Base-by-base conservation (phyloP, 2,329 filamentous ascomycete genomes). In the Xylariaceae sp. region DNA sequence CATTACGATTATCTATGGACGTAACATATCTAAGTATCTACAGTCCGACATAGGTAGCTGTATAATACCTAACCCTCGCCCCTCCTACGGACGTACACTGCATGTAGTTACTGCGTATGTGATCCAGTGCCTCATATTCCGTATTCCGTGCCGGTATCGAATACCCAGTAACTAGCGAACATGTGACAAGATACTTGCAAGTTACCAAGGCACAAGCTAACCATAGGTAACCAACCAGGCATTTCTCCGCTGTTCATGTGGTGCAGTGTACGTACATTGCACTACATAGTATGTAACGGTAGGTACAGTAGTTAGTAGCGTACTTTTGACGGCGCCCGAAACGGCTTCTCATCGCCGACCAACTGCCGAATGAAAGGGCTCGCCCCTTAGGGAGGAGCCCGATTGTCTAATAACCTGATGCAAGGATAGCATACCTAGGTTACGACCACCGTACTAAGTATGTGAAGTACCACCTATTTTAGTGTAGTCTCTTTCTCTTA, bases 341-440 rank as follows among this genome's bases (percentile, higher is more conserved):
- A 50, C 47, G 46, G 34, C 50, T 44, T 49, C 36, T 49, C 22
- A 15, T 44, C 51, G 37, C 51, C 54, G 48, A 36, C 47, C 46
- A 53, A 26, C 47, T 37, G 45, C 51, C 49, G 51, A 54, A 51
- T 44, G 44, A 22, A 32, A 30, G 36, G 47, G 39, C 45, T 53
- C 16, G 45, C 22, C 12, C 30, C 21, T 19, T 18, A 39, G 22
- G 19, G 32, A 37, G 46, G 51, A 42, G 34, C 57, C 60, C 59
- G 59, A 60, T 59, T 57, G 53, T 53, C 52, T 61, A 61, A 61
- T 62, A 61, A 62, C 59, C 58, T 64, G 57, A 60, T 60, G 60
- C 62, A 65, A 61, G 59, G 40, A 59, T 64, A 47, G 47, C 44
- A 34, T 5, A n/a, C n/a, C n/a, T n/a, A 12, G 32, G 9, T 5